Base-by-base conservation (phyloP, 257 asterid genomes). In the Gentiana macrophylla region DNA sequence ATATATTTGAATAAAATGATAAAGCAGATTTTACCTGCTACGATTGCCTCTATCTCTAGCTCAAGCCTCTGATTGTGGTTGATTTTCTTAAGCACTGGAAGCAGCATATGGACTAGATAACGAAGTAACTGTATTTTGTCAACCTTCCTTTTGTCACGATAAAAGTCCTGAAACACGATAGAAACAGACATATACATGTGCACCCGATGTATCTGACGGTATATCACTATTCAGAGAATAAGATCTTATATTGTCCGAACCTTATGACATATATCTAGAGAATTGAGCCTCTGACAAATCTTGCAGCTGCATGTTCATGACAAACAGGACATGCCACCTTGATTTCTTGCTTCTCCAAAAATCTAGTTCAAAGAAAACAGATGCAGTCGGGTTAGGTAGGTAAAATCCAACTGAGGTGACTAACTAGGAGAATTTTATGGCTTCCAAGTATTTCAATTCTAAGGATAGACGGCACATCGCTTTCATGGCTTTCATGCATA, bases 311-410 rank as follows among this genome's bases (percentile, higher is more conserved):
- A 92, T n/a, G 75, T 67, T 79, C 80, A 33, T 72, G 69, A 65
- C 99, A 92, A 62, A 83, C 85, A 60, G 97, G 97, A 59, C 99
- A 92, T 67, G 66, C 73, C 57, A 52, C 69, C 76, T 77, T 85
- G 68, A 84, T 73, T 60, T 84, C 97, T 75, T 72, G 84, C 84
- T 78, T 82, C 68, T 83, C 86, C 56, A 81, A 64, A 61, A 49
- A 41, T 81, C 99, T 92, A 69, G 67, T 58, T 65, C n/a, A n/a
- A 64, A 54, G 52, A 66, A 41, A 41, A 41, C 46, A 41, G 5
- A 10, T 10, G 5, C 4, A 41, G 46, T n/a, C n/a, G n/a, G n/a
- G n/a, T 41, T 7, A 41, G 8, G 46, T 41, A 2, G 46, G 46
- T 10, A 5, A 41, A 41, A 41, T 41, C 8, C 5, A 41, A 41